Evolutionary conservation across 495 filamentous ascomycete genomes (phyloP).

Genomic region (Lepidopterella palustris): DNA sequence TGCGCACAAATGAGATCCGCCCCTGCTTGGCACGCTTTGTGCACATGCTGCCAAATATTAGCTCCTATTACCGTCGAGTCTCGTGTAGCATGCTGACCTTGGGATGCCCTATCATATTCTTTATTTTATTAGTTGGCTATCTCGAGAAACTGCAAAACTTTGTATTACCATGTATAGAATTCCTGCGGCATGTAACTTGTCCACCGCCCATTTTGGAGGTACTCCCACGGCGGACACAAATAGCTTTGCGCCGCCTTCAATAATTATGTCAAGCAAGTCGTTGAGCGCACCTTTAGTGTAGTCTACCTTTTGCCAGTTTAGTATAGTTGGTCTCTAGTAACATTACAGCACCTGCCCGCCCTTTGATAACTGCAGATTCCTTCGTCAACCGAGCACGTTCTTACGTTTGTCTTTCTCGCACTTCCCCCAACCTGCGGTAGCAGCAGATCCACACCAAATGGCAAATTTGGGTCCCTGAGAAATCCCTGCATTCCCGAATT

Average conservation of each 20-base stretch:
- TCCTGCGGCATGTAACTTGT: slow-evolving; percentile 22
- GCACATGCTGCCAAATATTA: slow-evolving; percentile 17
- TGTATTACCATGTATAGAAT: slow-evolving; percentile 12
- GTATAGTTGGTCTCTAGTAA: neutral
- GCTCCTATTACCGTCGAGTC: neutral
- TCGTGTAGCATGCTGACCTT: slow-evolving; percentile 10
- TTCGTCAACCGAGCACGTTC: no score
- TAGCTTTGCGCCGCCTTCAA: slow-evolving; percentile 27
- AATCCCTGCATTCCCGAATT: neutral
- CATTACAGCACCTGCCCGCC: no score
- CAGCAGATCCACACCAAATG: slow-evolving; percentile 28
- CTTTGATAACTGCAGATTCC: no score
- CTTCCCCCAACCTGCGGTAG: slow-evolving; percentile 24
- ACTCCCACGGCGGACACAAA: slow-evolving; percentile 31
- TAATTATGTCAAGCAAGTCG: slow-evolving; percentile 26
- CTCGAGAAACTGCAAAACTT: neutral
- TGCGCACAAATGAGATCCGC: slow-evolving; percentile 46
- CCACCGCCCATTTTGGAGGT: slow-evolving; percentile 19
- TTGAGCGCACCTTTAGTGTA: slow-evolving; percentile 25
- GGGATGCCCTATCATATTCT: slow-evolving; percentile 28
- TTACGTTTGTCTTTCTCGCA: slow-evolving; percentile 28
- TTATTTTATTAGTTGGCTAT: neutral
- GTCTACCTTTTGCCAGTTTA: slow-evolving; percentile 10
- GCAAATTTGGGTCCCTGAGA: slow-evolving; percentile 18
- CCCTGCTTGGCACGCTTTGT: slow-evolving; percentile 26